These are phyloP conservation scores for Aspergillus sp. DNA, from an alignment of 2,329 filamentous ascomycete genomes.

Conservation along the genomic window DNA sequence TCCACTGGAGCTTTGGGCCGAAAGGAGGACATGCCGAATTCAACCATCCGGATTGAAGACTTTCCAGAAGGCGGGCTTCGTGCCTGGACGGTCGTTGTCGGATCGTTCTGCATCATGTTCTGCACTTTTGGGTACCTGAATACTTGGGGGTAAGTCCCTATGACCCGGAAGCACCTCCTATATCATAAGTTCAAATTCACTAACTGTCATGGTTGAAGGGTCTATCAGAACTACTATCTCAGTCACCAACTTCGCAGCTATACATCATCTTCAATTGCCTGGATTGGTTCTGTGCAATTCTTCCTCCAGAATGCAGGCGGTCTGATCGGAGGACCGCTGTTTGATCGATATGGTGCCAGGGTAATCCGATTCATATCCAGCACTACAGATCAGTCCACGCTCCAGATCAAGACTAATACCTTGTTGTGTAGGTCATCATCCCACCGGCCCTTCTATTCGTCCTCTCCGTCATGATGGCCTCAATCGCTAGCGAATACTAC, in stretches of 20 bases:
- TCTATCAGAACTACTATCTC: slow-evolving; percentile 49
- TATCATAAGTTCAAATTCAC: background rate
- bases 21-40: too few species aligned
- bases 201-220: slow-evolving; percentile 10
- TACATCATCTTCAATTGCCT: slow-evolving; percentile 42
- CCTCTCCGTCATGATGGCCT: slow-evolving; percentile 64
- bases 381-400: too few species aligned
- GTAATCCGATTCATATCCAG: too few species aligned
- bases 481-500: slow-evolving; percentile 55
- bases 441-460: slow-evolving; percentile 33
- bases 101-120: slow-evolving; percentile 23
- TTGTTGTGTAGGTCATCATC: slow-evolving; percentile 5
- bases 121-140: slow-evolving; percentile 30
- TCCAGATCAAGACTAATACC: background rate
- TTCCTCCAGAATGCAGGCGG: slow-evolving; percentile 20
- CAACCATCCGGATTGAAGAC: too few species aligned
- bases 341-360: slow-evolving; percentile 19
- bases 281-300: slow-evolving; percentile 45
- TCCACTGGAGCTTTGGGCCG: too few species aligned
- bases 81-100: slow-evolving; percentile 25
- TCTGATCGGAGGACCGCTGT: slow-evolving; percentile 20
- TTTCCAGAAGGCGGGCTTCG: slow-evolving; percentile 26
- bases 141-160: slow-evolving; percentile 19
- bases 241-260: slow-evolving; percentile 39
- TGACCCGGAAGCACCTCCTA: background rate